Percentiles rank a stretch among this genome's conserved stretches.
Conservation (phyloP, 176 grass and related monocot genomes). For the Aechmea fasciata region DNA sequence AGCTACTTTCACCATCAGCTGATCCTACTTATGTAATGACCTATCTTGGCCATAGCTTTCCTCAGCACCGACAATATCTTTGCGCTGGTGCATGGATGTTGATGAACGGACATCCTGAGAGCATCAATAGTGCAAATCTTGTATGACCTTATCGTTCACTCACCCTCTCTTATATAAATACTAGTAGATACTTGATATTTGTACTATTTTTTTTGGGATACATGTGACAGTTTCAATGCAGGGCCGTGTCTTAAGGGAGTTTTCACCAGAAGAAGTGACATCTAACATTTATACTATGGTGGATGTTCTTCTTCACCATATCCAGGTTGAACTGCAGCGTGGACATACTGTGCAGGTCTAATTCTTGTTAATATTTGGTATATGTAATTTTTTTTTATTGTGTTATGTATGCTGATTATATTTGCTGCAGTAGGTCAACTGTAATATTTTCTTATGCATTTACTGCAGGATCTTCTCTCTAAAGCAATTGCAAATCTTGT, state of each 20-base stretch:
- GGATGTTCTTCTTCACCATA: slow-evolving; percentile 97
- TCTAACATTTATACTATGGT: slow-evolving; percentile 98
- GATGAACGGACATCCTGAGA: slow-evolving; percentile 74
- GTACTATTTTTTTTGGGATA: slow-evolving; percentile 18
- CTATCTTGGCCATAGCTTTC: slow-evolving; percentile 80
- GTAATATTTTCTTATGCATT: slow-evolving; percentile 10
- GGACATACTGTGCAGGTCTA: slow-evolving; percentile 68
- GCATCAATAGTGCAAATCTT: slow-evolving; percentile 84
- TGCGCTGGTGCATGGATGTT: slow-evolving; percentile 97
- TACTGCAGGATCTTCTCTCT: slow-evolving; percentile 64
- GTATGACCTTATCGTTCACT: slow-evolving; percentile 31
- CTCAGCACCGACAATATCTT: slow-evolving; percentile 80
- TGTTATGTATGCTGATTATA: slow-evolving; percentile 14
- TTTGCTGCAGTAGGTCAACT: slow-evolving; percentile 20
- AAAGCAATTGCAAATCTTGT: slow-evolving; percentile 85
- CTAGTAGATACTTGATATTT: slow-evolving; percentile 8
- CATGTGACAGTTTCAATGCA: slow-evolving; percentile 25
- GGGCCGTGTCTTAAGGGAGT: slow-evolving; percentile 85
- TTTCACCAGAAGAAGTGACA: slow-evolving; percentile 94
- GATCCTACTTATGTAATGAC: slow-evolving; percentile 78
- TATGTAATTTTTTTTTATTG: background rate
- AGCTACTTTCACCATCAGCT: slow-evolving; percentile 73
- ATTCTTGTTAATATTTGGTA: slow-evolving; percentile 12
- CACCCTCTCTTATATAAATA: slow-evolving; percentile 7
- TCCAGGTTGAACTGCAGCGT: slow-evolving; percentile 74